A percentile compares a stretch with the other conserved stretches of the same genome.
These are phyloP conservation scores for Gossypium raimondii DNA, from an alignment of 345 rosid species.

Conservation along the genomic window DNA sequence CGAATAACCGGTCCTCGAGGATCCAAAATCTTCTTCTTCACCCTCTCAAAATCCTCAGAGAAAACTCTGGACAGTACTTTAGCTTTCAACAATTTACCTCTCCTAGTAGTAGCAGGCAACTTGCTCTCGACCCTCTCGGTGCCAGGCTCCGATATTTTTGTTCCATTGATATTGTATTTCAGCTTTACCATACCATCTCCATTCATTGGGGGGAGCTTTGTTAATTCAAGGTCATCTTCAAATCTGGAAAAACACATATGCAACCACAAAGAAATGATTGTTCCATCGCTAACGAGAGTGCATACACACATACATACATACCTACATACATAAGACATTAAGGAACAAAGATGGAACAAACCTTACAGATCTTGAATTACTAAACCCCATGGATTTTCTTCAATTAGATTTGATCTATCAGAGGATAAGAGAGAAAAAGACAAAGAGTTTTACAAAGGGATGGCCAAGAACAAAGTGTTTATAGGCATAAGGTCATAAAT, in stretches of 20 bases:
- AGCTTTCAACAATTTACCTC: constrained; percentile 49
- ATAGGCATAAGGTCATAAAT: not conserved
- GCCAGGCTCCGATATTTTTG: constrained; percentile 33
- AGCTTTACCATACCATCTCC: constrained; percentile 38
- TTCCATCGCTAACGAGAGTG: not conserved
- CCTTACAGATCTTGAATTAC: constrained; percentile 72
- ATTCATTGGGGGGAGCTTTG: constrained; percentile 34
- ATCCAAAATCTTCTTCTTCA: constrained; percentile 59
- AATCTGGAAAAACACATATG: constrained; percentile 37
- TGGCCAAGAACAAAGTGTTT: not conserved
- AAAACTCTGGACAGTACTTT: constrained; percentile 73
- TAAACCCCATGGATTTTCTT: constrained; percentile 32
- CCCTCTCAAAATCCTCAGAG: constrained; percentile 67
- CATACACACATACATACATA: not conserved
- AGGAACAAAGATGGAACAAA: constrained; percentile 25
- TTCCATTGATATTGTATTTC: constrained; percentile 47
- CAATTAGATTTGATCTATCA: constrained; percentile 12
- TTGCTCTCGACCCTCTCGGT: constrained; percentile 24
- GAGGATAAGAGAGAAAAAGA: not conserved
- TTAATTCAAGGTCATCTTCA: constrained; percentile 48
- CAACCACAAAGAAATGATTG: not conserved
- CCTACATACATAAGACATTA: not conserved
- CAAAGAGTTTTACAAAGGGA: not conserved
- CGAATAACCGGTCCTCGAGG: constrained; percentile 61
- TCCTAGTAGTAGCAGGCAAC: constrained; percentile 11